Conservation (phyloP, 2,329 filamentous ascomycete species). For the Cladosporium velox region DNA sequence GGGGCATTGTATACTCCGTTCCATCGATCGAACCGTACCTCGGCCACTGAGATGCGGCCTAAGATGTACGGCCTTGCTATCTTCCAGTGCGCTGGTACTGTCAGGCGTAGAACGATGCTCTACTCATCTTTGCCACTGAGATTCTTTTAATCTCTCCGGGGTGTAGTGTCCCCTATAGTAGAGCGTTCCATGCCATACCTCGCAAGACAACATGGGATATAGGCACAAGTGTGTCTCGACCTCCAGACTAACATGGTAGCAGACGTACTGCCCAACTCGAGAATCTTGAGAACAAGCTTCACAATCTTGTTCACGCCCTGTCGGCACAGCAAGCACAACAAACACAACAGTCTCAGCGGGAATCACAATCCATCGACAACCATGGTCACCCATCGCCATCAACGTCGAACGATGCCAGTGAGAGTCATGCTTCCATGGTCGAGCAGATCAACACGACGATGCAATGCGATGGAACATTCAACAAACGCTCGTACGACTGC, state of each 20-base stretch:
- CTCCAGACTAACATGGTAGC: slow-evolving; percentile 13
- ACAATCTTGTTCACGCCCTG: slow-evolving; percentile 37
- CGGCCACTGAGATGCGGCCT: not conserved
- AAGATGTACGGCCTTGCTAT: not conserved
- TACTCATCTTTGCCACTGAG: not conserved
- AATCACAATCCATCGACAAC: not conserved
- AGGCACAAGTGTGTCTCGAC: not conserved
- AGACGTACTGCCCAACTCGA: slow-evolving; percentile 38
- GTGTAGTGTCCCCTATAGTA: not conserved
- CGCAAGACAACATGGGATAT: not conserved
- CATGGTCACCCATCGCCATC: slow-evolving; percentile 18
- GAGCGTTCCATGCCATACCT: not conserved
- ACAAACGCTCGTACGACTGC: not conserved
- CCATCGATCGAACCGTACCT: not conserved
- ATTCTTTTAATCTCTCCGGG: not conserved
- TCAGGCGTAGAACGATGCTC: not conserved
- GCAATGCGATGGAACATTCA: not conserved
- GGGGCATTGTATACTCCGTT: not conserved
- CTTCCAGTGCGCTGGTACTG: not conserved
- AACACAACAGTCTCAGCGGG: slow-evolving; percentile 13
- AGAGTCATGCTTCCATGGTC: not conserved
- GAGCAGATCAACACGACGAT: not conserved
- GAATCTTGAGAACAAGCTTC: slow-evolving; percentile 38
- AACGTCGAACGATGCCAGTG: slow-evolving; percentile 5
- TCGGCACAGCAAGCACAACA: slow-evolving; percentile 28